Base-by-base conservation (phyloP, 176 grass and related monocot genomes). In the Lolium multiflorum region DNA sequence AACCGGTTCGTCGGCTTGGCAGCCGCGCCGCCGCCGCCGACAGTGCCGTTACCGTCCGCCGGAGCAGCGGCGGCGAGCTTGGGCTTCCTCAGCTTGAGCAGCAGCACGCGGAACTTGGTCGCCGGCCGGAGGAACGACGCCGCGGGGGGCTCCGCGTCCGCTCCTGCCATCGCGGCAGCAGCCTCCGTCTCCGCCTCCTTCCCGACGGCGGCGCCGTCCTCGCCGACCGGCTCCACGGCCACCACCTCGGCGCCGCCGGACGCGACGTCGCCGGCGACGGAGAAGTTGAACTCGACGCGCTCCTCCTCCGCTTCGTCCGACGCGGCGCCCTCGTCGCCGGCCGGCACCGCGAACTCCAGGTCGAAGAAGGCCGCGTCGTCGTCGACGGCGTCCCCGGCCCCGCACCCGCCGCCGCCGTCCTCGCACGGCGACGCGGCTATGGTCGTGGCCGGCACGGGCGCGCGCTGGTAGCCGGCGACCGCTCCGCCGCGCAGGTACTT, bases 361-460 rank as follows among this genome's bases (percentile, higher is more conserved):
- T 99, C 97, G 77, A 99, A 99, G 89, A 94, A 99, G 22, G 97
- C 93, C 12, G 93, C 93, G 57, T 94, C 96, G 65, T 98, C 93
- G 20, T 96, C 89, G 1, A 83, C 89, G 2, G 69, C 87, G 44
- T 54, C 83, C 6, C 69, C 90, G 6, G 67, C 83, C 24, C 2
- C 59, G n/a, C n/a, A n/a, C n/a, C n/a, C n/a, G 25, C 24, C 76
- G 39, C 7, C 71, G 11, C 78, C 88, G 6, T 85, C 90, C 0
- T 85, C 92, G 1, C 82, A 80, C 49, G 55, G 74, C 11, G 85
- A 72, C 39, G 91, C 57, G 14, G 83, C 81, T 38, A 90, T 85
- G 24, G 88, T 85, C 56, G 81, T 88, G 10, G 81, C 54, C 28
- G 41, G 6, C 12, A n/a, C 69, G 4, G 76, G 24, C 64, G 66